Base-by-base conservation (phyloP, 1,139 yeast genomes). In the Arxiozyma slooffiae region DNA sequence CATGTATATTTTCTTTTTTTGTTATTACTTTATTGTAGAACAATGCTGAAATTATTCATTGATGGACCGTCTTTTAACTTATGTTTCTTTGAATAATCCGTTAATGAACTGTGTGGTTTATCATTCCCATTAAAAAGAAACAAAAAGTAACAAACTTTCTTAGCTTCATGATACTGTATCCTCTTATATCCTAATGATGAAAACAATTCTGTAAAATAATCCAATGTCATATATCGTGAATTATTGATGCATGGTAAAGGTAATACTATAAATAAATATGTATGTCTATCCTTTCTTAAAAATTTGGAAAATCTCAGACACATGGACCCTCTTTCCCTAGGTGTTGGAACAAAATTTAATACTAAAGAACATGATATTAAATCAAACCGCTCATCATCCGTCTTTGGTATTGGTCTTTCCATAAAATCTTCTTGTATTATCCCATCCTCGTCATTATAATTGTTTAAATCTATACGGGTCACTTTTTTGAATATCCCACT, bases 191-290 rank as follows among this genome's bases (percentile, higher is more conserved):
- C 96, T 17, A 88, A 67, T 11, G 71, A 60, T 1, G 54, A 48
- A 80, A 84, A 77, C 18, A 87, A 76, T 7, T 53, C 50, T 0
- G 67, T 64, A 41, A 76, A 68, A 21, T 67, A 66, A 0, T 65
- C 65, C 39, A 74, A 71, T 53, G 79, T 78, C 64, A 82, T 80
- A 62, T 90, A 92, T 39, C 97, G 72, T 0, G 97, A 89, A 64
- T 90, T 89, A 8, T 71, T 65, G 1, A 88, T 72, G 64, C 98
- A 92, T 0, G 97, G 96, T 36, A 85, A 72, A 0, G 98, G 98
- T 7, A 90, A 70, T 1, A 92, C 97, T 17, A 92, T 67, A 62
- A 90, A 90, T 4, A 87, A 67, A 23, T 77, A 66, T 0, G 64
- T 54, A 5, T 9, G 14, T n/a, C 41, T 38, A 4, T 30, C 38